Conservation (phyloP, 805 yeast genomes). For the Peterozyma toletana region DNA sequence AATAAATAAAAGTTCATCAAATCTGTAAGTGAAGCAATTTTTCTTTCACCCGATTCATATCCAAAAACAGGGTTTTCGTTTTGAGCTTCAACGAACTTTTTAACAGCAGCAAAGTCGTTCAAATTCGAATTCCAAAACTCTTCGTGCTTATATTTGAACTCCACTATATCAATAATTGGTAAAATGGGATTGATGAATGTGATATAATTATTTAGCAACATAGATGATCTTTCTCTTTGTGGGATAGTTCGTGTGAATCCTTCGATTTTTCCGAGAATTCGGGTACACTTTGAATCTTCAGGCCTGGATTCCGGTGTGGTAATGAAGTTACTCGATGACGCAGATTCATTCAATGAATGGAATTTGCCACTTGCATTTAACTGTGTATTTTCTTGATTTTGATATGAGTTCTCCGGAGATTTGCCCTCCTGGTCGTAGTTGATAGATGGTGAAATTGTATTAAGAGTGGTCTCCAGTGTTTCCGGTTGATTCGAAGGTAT, state of each 20-base stretch:
- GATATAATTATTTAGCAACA: constrained; percentile 38
- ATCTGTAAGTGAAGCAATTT: not conserved
- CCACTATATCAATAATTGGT: constrained; percentile 44
- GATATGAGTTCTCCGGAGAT: too few relatives aligned
- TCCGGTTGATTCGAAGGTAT: too few relatives aligned
- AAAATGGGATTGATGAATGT: constrained; percentile 46
- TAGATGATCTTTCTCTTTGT: constrained; percentile 39
- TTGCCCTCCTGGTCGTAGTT: too few relatives aligned
- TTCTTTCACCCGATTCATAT: constrained; percentile 8
- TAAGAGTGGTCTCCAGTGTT: too few relatives aligned
- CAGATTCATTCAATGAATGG: too few relatives aligned
- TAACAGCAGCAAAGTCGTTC: constrained; percentile 1
- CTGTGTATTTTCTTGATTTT: too few relatives aligned
- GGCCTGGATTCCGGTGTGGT: too few relatives aligned
- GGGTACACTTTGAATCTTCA: too few relatives aligned
- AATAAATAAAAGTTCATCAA: constrained; percentile 37
- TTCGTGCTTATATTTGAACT: constrained; percentile 39
- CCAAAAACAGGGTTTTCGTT: constrained; percentile 13
- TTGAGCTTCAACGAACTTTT: constrained; percentile 10
- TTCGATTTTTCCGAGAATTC: too few relatives aligned
- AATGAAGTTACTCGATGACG: too few relatives aligned
- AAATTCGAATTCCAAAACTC: constrained; percentile 38
- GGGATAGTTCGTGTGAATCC: constrained; percentile 20
- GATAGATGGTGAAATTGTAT: too few relatives aligned
- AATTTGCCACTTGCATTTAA: too few relatives aligned